These are phyloP conservation scores for Trichoderma erinaceum DNA, from an alignment of 495 filamentous ascomycete genomes.

Conservation along the genomic window DNA sequence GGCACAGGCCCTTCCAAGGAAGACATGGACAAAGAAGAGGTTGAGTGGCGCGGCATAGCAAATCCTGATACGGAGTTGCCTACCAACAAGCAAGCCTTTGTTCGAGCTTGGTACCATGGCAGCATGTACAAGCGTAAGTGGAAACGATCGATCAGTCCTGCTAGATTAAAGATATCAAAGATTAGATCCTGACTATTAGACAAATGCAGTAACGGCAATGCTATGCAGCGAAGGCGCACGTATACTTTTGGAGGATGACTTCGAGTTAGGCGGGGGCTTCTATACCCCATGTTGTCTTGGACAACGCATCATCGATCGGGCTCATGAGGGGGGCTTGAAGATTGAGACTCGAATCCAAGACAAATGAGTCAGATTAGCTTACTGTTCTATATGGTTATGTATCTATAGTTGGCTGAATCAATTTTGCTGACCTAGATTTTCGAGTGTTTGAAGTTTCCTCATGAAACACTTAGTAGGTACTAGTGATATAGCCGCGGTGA, in stretches of 20 bases:
- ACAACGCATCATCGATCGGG: conserved; percentile 64
- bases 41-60: conserved; percentile 63
- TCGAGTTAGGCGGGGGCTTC: conserved; percentile 60
- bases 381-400: background rate
- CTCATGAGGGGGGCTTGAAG: conserved; percentile 57
- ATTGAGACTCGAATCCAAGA: conserved; percentile 48
- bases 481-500: no score
- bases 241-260: conserved; percentile 59
- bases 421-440: no score
- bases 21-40: conserved; percentile 45
- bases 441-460: no score
- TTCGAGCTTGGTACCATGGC: conserved; percentile 53
- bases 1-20: conserved; percentile 62
- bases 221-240: conserved; percentile 64
- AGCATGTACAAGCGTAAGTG: conserved; percentile 57
- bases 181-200: conserved; percentile 20
- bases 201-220: conserved; percentile 54
- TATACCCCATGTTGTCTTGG: conserved; percentile 82
- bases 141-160: background rate
- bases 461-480: no score
- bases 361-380: background rate
- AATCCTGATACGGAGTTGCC: conserved; percentile 48
- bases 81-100: conserved; percentile 46
- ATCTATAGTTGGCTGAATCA: background rate
- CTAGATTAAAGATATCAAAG: background rate